Evolutionary conservation across 2,329 filamentous ascomycete species (phyloP), one percentile per base, ranked within the genome.

Genomic region (Fusarium sororula): DNA sequence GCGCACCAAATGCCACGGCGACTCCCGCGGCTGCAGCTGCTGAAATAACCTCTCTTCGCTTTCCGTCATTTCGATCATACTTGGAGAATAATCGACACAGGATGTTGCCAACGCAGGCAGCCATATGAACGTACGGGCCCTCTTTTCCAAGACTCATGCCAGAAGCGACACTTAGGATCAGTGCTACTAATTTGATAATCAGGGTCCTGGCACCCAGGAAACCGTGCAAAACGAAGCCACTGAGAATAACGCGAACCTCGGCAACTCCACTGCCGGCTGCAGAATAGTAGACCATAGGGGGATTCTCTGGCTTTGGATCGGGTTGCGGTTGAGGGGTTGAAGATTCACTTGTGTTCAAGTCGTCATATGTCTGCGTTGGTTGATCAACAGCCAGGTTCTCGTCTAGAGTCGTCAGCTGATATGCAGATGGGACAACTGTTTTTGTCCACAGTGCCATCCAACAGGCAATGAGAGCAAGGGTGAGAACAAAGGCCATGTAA

Each of bases 191-290:
- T 81, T 99, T 99, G 83, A 97, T 89, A 10, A 96, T 82, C 37
- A 99, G 87, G 0, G 96, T 98, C 79, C 93, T 93, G 44, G 97
- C 82, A 76, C 96, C 96, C 13, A 99, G 88, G 80, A 98, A 98
- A 3, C 96, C 96, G 85, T 98, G 96, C 63, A 99, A 86, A 63
- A 99, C 96, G 79, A 98, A 99, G 11, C 96, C 96, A 78, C 95
- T 98, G n/a, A 98, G 89, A 66, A 98, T 98, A 68, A 98, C 96
- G 74, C 96, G 95, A 63, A 98, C 96, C 84, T 99, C 96, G 12
- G 96, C 96, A 18, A 99, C 96, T 77, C 96, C 96, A 83, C 95
- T 98, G 55, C 96, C 96, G 47, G 96, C 96, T 66, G 96, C 96
- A 13, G 96, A 95, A 82, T 98, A 99, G 83, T 98, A 99, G 10